Evolutionary conservation across 1,139 yeast genomes (phyloP), one percentile per base, ranked within the genome.

Genomic region (Saccharomycopsis phalli): DNA sequence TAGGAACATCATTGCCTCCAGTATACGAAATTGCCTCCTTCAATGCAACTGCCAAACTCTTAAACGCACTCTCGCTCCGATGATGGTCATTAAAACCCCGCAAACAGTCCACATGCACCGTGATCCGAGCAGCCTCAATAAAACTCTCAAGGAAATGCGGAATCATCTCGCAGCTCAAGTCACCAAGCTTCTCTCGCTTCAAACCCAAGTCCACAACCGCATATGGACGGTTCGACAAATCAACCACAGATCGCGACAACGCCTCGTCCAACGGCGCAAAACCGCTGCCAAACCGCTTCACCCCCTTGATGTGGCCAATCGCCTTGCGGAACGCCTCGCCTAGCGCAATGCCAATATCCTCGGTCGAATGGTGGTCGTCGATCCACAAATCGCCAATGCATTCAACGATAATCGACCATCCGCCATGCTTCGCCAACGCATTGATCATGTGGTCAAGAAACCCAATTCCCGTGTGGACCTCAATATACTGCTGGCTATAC

Each of bases 201-300:
- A 91, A 70, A 0, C 95, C 95, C 47, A 91, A 68, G 35, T 91
- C 95, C 30, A 87, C 70, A 17, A 84, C 93, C 0, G 96, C 94
- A 59, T 65, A 87, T 1, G 98, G 97, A 51, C 98, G 71, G 60
- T 87, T 87, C 23, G 95, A 83, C 49, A 91, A 68, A 55, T 91
- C 98, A 5, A 91, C 88, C 13, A 91, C 98, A 0, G 96, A 95
- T 41, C 98, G 68, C 49, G 94, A 79, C 47, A 91, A 69, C 0
- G 98, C 97, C 63, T 88, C 97, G 59, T 91, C 98, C 44, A 91
- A 68, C 3, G 98, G 98, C 4, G 97, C 97, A 63, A 78, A 88
- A 0, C 93, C 98, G 33, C 71, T 58, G n/a, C 98, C 98, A 56
- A 88, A 91, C 53, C 98, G 71, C 59, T 83, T 84, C 46, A 88